Percentiles rank a stretch among this genome's conserved stretches.
phyloP scores from a whole-genome alignment of 176 grass and related monocot genomes.

The Puccinellia tenuiflora region DNA sequence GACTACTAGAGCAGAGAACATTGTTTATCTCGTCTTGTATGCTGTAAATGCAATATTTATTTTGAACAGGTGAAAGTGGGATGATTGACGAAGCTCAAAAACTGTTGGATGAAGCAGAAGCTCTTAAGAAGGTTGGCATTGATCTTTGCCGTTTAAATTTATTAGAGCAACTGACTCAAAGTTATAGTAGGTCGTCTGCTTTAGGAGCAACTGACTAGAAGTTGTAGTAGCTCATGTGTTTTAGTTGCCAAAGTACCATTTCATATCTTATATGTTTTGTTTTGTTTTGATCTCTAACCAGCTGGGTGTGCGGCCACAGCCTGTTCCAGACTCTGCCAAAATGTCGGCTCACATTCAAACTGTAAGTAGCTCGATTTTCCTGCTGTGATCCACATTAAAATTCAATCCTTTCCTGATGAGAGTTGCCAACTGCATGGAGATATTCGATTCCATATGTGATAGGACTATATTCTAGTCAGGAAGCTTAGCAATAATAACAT shows the following conservation, averaged over 20 bases:
- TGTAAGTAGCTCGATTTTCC: conserved; percentile 50
- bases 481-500: background rate
- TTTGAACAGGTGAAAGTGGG: conserved; percentile 63
- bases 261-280: conserved; percentile 15
- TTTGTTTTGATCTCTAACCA: conserved; percentile 26
- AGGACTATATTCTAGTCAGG: background rate
- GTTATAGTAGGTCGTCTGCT: conserved; percentile 7
- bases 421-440: background rate
- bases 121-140: conserved; percentile 75
- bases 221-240: conserved; percentile 11
- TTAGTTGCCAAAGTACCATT: background rate
- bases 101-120: conserved; percentile 91
- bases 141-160: conserved; percentile 22
- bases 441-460: background rate
- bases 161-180: background rate
- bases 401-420: background rate
- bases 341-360: conserved; percentile 73
- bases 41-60: conserved; percentile 12
- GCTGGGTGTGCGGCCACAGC: conserved; percentile 55
- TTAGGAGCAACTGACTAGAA: conserved; percentile 3
- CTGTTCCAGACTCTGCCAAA: conserved; percentile 63
- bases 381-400: conserved; percentile 1
- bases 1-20: background rate
- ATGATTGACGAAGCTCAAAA: conserved; percentile 97
- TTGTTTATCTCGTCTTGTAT: background rate